Base-by-base conservation (phyloP, 495 filamentous ascomycete genomes). In the Jackrogersella minutella region DNA sequence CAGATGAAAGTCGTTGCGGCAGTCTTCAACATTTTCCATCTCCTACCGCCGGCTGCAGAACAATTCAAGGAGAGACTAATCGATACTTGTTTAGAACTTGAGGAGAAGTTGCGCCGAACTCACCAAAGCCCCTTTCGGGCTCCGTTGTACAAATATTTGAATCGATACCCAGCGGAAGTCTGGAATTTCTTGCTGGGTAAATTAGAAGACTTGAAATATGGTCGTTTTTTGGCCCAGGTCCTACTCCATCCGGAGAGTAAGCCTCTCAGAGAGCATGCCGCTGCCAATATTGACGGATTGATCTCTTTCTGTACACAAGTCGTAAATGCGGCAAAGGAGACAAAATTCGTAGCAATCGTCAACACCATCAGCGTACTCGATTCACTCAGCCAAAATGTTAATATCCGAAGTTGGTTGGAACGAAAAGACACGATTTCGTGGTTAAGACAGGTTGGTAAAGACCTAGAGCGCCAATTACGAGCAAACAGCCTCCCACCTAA, bases 21-120 rank as follows among this genome's bases (percentile, higher is more conserved):
- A 0, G 94, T 97, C 17, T 90, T 99, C 72, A 93, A 97, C 70
- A 93, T 98, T 51, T 99, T 98, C 77, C 93, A 99, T 72, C 86
- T 98, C 6, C 80, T 99, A 1, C 95, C 95, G 0, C 84, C 92
- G 0, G 91, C 93, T 8, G 95, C 95, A 10, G 90, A 91, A 37
- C 85, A 90, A 9, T 99, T 98, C 76, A 93, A 98, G 79, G 90
- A 93, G 43, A 84, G 89, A 30, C 85, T 98, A 16, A 88, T 98
- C 54, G 89, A 95, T 69, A 93, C 90, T 43, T 93, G 96, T 13
- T 79, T 98, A 62, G 90, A 94, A 33, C 85, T 99, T 0, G 95
- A 99, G 73, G 84, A 89, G 37, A 90, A 90, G 54, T 80, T 99
- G 22, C 86, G 95, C 17, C 81, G 95, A 66, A 99, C 95, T 2